A percentile compares a stretch with the other conserved stretches of the same genome.
Evolutionary conservation across 257 asterid species (phyloP).

Genomic region (Henckelia pumila): DNA sequence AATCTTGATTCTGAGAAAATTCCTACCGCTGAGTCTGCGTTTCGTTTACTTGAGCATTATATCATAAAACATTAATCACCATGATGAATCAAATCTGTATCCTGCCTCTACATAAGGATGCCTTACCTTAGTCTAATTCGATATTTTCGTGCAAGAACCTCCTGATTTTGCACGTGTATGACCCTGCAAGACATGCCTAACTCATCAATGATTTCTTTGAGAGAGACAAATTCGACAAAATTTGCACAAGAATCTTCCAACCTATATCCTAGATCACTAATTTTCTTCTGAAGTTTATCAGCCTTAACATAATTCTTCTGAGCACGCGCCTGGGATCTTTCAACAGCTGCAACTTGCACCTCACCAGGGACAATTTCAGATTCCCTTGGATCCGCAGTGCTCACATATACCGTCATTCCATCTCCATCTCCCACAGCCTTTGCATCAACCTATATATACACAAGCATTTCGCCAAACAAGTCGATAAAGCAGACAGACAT

Average conservation of each 20-base stretch:
- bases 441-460: slow-evolving; percentile 57
- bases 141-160: slow-evolving; percentile 77
- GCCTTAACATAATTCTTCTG: slow-evolving; percentile 56
- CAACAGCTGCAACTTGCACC: slow-evolving; percentile 55
- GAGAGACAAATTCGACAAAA: background rate
- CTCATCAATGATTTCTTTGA: background rate
- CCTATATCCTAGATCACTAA: slow-evolving; percentile 79
- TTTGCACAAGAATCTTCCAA: slow-evolving; percentile 1
- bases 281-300: slow-evolving; percentile 63
- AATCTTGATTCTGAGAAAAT: no score
- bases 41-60: no score
- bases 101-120: background rate
- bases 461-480: no score
- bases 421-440: slow-evolving; percentile 96
- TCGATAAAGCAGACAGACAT: no score
- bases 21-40: no score
- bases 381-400: slow-evolving; percentile 55
- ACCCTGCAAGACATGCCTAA: slow-evolving; percentile 45
- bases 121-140: slow-evolving; percentile 77
- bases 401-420: slow-evolving; percentile 76
- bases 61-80: no score
- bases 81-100: no score
- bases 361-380: slow-evolving; percentile 60
- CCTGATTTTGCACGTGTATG: slow-evolving; percentile 50
- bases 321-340: slow-evolving; percentile 67